These are phyloP conservation scores for Dactylonectria estremocensis DNA, from an alignment of 2,329 filamentous ascomycete genomes.

Conservation along the genomic window DNA sequence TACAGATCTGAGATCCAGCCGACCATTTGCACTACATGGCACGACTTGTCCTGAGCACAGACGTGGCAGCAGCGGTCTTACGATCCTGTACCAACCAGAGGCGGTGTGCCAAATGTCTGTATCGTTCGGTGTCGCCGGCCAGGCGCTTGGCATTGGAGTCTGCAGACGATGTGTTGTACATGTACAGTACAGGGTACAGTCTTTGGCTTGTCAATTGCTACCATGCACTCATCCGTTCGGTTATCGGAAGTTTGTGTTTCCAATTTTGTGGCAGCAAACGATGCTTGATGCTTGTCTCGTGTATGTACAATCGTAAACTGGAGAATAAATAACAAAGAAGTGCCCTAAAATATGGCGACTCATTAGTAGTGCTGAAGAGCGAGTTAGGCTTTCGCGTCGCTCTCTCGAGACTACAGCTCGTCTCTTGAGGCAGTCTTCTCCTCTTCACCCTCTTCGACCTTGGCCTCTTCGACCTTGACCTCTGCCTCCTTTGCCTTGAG, in stretches of 20 bases:
- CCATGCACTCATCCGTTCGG: background rate
- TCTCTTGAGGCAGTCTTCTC: background rate
- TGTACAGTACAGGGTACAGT: background rate
- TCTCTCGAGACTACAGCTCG: background rate
- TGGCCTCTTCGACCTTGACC: conserved; percentile 16
- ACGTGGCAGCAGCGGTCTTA: background rate
- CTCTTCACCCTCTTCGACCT: conserved; percentile 14
- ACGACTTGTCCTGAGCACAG: background rate
- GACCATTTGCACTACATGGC: background rate
- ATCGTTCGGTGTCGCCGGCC: background rate
- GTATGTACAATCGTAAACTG: background rate
- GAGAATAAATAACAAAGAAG: background rate
- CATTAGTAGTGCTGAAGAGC: background rate
- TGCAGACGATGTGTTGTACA: background rate
- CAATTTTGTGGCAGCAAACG: background rate
- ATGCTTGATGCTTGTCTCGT: background rate
- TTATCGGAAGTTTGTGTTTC: background rate
- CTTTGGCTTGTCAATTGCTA: background rate
- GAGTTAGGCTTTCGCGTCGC: background rate
- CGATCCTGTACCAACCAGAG: background rate
- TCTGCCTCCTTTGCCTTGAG: conserved; percentile 48
- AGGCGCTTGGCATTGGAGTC: background rate
- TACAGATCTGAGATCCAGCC: background rate
- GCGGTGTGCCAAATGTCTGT: background rate
- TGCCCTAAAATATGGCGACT: background rate